Evolutionary conservation across 2,329 filamentous ascomycete genomes (phyloP).

Genomic region (Cytospora mali): DNA sequence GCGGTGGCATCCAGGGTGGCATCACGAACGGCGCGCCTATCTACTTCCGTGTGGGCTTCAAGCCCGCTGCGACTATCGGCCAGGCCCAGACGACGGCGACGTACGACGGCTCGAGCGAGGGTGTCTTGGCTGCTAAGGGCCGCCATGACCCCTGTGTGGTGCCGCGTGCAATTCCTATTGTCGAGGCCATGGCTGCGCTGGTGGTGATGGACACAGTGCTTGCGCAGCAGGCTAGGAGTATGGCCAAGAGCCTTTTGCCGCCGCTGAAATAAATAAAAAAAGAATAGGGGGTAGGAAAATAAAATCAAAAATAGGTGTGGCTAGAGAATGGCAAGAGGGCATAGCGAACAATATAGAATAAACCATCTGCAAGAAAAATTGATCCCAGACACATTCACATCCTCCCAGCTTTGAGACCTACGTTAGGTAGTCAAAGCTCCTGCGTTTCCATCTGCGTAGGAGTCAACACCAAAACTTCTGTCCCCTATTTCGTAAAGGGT

Average conservation of each 20-base stretch:
- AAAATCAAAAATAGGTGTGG: conserved; percentile 37
- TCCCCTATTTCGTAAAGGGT: no score
- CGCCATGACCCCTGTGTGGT: conserved; percentile 94
- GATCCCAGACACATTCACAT: background rate
- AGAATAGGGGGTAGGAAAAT: conserved; percentile 36
- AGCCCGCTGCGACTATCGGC: conserved; percentile 90
- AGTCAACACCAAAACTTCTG: no score
- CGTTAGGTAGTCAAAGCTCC: background rate
- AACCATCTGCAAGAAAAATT: background rate
- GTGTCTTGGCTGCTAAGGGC: conserved; percentile 86
- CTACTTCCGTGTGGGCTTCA: conserved; percentile 95
- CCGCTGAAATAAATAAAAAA: conserved; percentile 38
- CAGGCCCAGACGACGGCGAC: conserved; percentile 82
- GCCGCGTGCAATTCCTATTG: conserved; percentile 82
- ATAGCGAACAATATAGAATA: conserved; percentile 1
- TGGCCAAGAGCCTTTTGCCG: conserved; percentile 49
- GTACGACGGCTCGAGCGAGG: conserved; percentile 72
- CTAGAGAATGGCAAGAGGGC: conserved; percentile 30
- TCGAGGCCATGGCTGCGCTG: conserved; percentile 88
- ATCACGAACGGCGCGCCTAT: conserved; percentile 92
- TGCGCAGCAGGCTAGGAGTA: conserved; percentile 70
- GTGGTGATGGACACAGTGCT: conserved; percentile 85
- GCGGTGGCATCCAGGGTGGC: conserved; percentile 90
- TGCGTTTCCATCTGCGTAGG: background rate
- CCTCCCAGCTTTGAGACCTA: no score